Evolutionary conservation across 345 rosid species (phyloP).

Genomic region (Capsella bursapastoris): DNA sequence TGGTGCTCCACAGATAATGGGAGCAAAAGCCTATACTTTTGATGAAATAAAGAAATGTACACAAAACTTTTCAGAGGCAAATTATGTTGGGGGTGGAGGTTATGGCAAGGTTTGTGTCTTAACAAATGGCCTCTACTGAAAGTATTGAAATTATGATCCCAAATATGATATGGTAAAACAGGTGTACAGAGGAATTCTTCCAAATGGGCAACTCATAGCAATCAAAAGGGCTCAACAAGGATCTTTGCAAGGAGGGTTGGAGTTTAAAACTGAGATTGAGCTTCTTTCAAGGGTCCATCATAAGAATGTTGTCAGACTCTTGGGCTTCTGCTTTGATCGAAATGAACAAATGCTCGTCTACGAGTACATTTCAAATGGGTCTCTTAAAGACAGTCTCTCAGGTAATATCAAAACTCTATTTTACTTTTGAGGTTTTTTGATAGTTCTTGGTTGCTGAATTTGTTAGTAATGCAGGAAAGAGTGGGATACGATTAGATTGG

Average conservation of each 20-base stretch:
- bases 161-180: slow-evolving; percentile 30
- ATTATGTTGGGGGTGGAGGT: slow-evolving; percentile 82
- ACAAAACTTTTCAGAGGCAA: slow-evolving; percentile 70
- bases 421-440: background rate
- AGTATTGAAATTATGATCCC: background rate
- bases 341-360: slow-evolving; percentile 80
- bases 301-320: slow-evolving; percentile 70
- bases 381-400: slow-evolving; percentile 65
- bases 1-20: slow-evolving; percentile 71
- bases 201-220: slow-evolving; percentile 62
- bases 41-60: slow-evolving; percentile 77
- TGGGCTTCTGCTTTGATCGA: slow-evolving; percentile 76
- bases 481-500: slow-evolving; percentile 86
- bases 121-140: background rate
- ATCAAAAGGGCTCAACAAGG: slow-evolving; percentile 85
- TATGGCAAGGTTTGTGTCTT: slow-evolving; percentile 73
- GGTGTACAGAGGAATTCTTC: slow-evolving; percentile 79
- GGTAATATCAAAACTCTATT: slow-evolving; percentile 48
- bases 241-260: slow-evolving; percentile 79
- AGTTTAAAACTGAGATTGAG: slow-evolving; percentile 89
- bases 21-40: slow-evolving; percentile 72
- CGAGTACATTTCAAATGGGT: slow-evolving; percentile 74
- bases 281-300: slow-evolving; percentile 91
- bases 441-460: background rate
- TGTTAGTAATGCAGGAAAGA: slow-evolving; percentile 58